Base-by-base conservation (phyloP, 116 monocot species). In the Cymodocea nodosa region DNA sequence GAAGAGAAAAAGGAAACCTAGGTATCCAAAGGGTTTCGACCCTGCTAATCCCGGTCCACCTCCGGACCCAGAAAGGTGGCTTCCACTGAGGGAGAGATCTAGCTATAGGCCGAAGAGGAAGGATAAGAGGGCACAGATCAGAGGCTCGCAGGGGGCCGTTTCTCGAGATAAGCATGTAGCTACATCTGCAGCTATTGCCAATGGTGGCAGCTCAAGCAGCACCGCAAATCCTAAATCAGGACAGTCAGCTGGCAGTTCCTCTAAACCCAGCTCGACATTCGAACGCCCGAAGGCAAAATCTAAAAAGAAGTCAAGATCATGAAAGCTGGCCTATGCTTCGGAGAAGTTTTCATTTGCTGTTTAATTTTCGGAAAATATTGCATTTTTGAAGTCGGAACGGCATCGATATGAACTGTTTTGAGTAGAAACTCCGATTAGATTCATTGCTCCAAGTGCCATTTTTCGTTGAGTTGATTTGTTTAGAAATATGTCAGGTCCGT, bases 1-100 rank as follows among this genome's bases (percentile, higher is more conserved):
- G 61, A 97, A 91, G 77, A 83, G 91, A 71, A 97, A 88, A 82
- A 74, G 91, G 66, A 97, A 88, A 76, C 83, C 88, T 2, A 82
- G 75, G 62, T 97, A 91, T 44, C 91, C 91, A 0, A 97, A 97
- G 74, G 91, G 95, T 9, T 97, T 85, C 25, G 97, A 97, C 74
- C 85, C 85, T 0, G 86, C 85, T 5, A 88, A 97, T 61, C 91
- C 97, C 2, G 97, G 97, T 7, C 97, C 97, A 10, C 85, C 85
- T 23, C 97, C 91, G 0, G 97, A 91, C 40, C 97, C 91, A 0
- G 97, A 97, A 65, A 91, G 97, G 62, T 97, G 97, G 91, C 75
- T 98, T 23, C 97, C 92, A 2, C 85, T 72, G 72, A 88, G 89
- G 67, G 88, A 98, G 71, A 81, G 97, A 24, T 98, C 97, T 8